Base-by-base conservation (phyloP, 108 stramenopile genomes). In the Skeletonema marinoi region DNA sequence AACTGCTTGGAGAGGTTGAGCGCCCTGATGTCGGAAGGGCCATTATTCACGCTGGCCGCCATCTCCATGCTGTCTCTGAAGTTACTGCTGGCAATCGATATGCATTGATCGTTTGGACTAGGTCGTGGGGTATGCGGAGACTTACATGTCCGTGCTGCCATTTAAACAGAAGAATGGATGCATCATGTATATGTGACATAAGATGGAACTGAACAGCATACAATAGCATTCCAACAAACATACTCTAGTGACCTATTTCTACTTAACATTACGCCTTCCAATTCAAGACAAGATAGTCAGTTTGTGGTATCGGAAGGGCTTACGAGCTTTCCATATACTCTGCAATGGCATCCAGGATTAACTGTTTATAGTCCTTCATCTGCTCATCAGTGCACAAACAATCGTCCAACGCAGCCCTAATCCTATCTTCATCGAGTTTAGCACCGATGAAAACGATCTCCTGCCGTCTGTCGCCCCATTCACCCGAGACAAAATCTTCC, bases 141-240 rank as follows among this genome's bases (percentile, higher is more conserved):
- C 41, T 70, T 16, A 84, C 80, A 0, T 95, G 94, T 71, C 90
- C 94, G 3, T 95, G 94, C 56, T 95, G 94, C 65, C 91, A 87
- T 85, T 65, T 95, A 60, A 92, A 90, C 60, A 77, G 90, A 42
- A 70, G 93, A 68, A 46, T n/a, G 39, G 79, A 78, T 17, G 31
- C 73, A 31, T 44, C 59, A 29, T 92, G 91, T 50, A 84, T 88
- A 25, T 89, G 88, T 61, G 86, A 77, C 19, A 25, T 42, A 17
- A 69, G 65, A 50, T 92, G 91, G 91, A 89, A 92, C 75, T 92
- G 51, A 46, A 46, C n/a, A 2, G 71, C 32, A 39, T n/a, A n/a
- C n/a, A n/a, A n/a, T 64, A 3, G 9, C 12, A 19, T 36, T 61
- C 11, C 8, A 0, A 16, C 61, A 21, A 10, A 60, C 4, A 31